These are phyloP conservation scores for Penicillium ochrochloron DNA, from an alignment of 495 filamentous ascomycete genomes.

Conservation along the genomic window DNA sequence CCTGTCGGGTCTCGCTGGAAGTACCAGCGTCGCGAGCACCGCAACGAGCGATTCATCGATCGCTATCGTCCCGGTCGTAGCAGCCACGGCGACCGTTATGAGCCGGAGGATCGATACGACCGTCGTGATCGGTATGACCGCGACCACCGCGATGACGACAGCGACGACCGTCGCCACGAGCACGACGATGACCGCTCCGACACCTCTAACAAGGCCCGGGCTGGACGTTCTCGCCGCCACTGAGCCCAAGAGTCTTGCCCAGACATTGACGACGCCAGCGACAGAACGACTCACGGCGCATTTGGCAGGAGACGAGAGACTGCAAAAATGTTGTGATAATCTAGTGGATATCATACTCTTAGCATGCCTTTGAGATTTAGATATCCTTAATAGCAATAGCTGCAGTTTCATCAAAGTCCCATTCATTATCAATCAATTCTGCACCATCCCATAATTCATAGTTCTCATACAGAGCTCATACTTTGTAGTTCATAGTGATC, in stretches of 20 bases:
- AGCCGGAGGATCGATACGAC: background rate
- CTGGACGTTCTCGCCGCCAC: no score
- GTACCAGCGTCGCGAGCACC: background rate
- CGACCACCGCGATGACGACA: background rate
- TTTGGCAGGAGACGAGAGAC: background rate
- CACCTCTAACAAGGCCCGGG: no score
- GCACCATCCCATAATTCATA: no score
- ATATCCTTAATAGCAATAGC: background rate
- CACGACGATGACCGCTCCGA: background rate
- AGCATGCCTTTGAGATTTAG: background rate
- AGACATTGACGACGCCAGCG: background rate
- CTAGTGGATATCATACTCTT: background rate
- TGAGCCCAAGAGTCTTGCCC: background rate
- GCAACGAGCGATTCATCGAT: background rate
- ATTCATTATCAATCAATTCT: background rate
- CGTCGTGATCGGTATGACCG: background rate
- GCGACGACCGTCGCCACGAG: background rate
- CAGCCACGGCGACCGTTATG: background rate
- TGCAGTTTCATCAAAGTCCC: background rate
- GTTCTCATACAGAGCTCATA: no score
- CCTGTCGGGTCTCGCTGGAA: background rate
- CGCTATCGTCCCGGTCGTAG: background rate
- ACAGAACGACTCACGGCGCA: background rate
- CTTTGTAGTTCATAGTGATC: slow-evolving; percentile 7
- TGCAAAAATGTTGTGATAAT: background rate